A percentile compares a stretch with the other conserved stretches of the same genome.
phyloP scores from a whole-genome alignment of 108 stramenopile genomes.

The Cyclotella distinguenda region DNA sequence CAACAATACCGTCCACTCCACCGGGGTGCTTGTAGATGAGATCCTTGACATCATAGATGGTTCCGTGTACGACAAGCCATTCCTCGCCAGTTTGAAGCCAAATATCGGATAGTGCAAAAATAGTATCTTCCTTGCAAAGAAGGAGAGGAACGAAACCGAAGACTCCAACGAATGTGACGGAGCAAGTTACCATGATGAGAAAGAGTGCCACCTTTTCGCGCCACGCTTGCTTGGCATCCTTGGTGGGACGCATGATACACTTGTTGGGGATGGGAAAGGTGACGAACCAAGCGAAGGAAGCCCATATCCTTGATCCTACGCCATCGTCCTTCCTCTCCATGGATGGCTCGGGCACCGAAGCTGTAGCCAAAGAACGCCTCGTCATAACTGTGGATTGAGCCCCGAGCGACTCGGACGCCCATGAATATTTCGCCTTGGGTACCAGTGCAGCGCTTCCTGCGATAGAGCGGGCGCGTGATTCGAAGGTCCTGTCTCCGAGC shows the following conservation, averaged over 20 bases:
- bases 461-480: conserved; percentile 44
- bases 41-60: conserved; percentile 57
- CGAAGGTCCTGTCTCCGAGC: conserved; percentile 42
- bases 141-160: conserved; percentile 58
- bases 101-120: conserved; percentile 41
- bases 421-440: conserved; percentile 53
- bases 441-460: conserved; percentile 38
- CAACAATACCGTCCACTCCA: conserved; percentile 51
- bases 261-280: conserved; percentile 49
- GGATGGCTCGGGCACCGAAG: conserved; percentile 30
- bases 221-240: conserved; percentile 57
- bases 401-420: conserved; percentile 37
- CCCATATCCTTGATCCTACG: conserved; percentile 33
- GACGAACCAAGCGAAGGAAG: conserved; percentile 28
- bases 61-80: conserved; percentile 50
- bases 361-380: conserved; percentile 36
- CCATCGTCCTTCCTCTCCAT: background rate
- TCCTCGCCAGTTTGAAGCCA: conserved; percentile 51
- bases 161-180: conserved; percentile 52
- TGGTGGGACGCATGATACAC: conserved; percentile 34
- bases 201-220: conserved; percentile 54
- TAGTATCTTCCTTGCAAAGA: conserved; percentile 45
- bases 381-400: conserved; percentile 48
- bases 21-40: conserved; percentile 57
- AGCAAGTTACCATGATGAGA: conserved; percentile 48